A percentile compares a stretch with the other conserved stretches of the same genome.
Evolutionary conservation across 169 alveolate species (phyloP).

Genomic region (Cardiosporidium cionae): DNA sequence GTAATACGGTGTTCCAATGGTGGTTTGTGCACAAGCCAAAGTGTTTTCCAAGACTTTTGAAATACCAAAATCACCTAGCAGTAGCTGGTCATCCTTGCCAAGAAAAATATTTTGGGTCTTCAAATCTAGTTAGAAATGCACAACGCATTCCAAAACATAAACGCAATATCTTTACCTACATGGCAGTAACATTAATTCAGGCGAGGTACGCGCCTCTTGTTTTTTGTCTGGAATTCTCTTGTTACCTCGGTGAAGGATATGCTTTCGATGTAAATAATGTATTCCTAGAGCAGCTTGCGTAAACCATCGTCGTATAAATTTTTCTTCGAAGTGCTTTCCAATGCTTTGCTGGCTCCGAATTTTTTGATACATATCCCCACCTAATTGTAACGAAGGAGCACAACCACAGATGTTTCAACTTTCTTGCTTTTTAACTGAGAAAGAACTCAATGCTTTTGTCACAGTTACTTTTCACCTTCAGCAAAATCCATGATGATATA

Average conservation of each 20-base stretch:
- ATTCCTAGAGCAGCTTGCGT: conserved; percentile 68
- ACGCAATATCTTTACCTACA: too few relatives aligned
- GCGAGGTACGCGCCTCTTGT: too few relatives aligned
- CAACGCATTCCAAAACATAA: too few relatives aligned
- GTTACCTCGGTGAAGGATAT: conserved; percentile 76
- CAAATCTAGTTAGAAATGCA: too few relatives aligned
- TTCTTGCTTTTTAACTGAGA: too few relatives aligned
- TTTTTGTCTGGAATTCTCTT: too few relatives aligned
- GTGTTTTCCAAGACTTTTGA: conserved; percentile 83
- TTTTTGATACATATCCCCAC: conserved; percentile 21
- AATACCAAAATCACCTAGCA: conserved; percentile 87
- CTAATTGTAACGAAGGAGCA: too few relatives aligned
- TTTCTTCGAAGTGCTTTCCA: conserved; percentile 11
- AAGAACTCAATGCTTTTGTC: too few relatives aligned
- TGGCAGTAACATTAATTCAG: too few relatives aligned
- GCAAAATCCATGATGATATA: conserved; percentile 83
- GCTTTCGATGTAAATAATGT: conserved; percentile 66
- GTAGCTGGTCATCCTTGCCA: conserved; percentile 65
- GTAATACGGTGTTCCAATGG: conserved; percentile 98
- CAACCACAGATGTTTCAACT: too few relatives aligned
- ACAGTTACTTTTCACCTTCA: conserved; percentile 61
- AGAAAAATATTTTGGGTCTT: conserved; percentile 83
- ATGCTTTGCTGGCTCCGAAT: conserved; percentile 3
- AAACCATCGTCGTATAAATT: conserved; percentile 62
- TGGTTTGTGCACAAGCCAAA: conserved; percentile 84